phyloP scores from a whole-genome alignment of 139 green algal genomes.

The Picochlorum sp. region DNA sequence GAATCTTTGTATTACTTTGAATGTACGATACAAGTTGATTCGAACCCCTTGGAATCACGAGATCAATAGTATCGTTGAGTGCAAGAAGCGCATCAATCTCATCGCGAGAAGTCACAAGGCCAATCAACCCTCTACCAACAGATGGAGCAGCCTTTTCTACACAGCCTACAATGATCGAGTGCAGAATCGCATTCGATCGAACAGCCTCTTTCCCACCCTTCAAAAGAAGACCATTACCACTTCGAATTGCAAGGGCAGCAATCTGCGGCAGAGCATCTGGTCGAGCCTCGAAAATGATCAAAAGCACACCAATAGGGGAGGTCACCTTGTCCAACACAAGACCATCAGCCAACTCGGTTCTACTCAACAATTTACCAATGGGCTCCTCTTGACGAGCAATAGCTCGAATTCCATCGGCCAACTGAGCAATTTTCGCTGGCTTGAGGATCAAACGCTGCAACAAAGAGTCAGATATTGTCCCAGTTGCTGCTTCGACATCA shows the following conservation, averaged over 20 bases:
- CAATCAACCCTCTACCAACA: constrained; percentile 68
- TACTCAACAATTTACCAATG: constrained; percentile 52
- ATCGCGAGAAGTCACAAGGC: constrained; percentile 78
- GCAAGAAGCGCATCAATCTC: constrained; percentile 87
- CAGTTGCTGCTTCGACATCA: constrained; percentile 51
- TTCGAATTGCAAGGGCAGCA: constrained; percentile 71
- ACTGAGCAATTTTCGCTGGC: constrained; percentile 79
- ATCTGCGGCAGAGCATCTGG: constrained; percentile 95
- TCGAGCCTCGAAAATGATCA: constrained; percentile 98
- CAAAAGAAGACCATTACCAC: constrained; percentile 77
- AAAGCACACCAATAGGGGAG: constrained; percentile 87
- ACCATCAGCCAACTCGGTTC: constrained; percentile 81
- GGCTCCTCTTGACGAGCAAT: constrained; percentile 81
- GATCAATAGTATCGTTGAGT: constrained; percentile 89
- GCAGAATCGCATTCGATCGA: constrained; percentile 73
- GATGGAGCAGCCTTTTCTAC: constrained; percentile 41
- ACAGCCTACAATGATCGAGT: constrained; percentile 59
- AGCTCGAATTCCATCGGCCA: constrained; percentile 79
- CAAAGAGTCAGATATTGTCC: constrained; percentile 61
- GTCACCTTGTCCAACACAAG: constrained; percentile 89
- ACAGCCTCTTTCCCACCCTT: constrained; percentile 95
- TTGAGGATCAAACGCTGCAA: constrained; percentile 92
- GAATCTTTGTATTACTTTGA: constrained; percentile 90
- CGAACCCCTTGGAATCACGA: constrained; percentile 91
- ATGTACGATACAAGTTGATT: constrained; percentile 81